Conservation (phyloP, 768 basidiomycete genomes). For the Boletus sensibilis region DNA sequence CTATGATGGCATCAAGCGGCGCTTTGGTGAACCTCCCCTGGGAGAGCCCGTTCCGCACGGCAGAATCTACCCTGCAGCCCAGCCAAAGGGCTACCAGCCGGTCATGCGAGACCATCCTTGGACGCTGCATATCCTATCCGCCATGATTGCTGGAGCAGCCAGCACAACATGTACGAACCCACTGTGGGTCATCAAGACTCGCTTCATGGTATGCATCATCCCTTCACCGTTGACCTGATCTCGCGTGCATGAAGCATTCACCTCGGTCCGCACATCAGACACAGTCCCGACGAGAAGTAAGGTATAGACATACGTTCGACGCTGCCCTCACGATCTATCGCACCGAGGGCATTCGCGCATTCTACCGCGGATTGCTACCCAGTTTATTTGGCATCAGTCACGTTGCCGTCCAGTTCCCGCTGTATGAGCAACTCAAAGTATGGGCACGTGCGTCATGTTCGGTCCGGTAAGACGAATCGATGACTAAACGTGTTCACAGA, state of each 20-base stretch:
- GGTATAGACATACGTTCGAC: constrained; percentile 88
- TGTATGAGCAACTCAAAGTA: constrained; percentile 90
- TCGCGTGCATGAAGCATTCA: constrained; percentile 8
- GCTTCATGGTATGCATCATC: constrained; percentile 82
- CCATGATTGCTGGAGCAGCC: constrained; percentile 92
- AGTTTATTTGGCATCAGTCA: constrained; percentile 90
- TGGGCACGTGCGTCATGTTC: constrained; percentile 67
- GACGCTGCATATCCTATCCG: constrained; percentile 88
- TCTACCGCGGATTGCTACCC: constrained; percentile 94
- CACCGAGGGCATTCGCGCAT: constrained; percentile 81
- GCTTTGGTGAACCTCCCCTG: constrained; percentile 67
- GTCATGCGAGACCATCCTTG: constrained; percentile 78
- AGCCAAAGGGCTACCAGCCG: constrained; percentile 84
- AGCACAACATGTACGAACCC: constrained; percentile 96
- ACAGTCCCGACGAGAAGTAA: constrained; percentile 71
- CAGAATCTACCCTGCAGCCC: constrained; percentile 75
- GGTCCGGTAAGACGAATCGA: constrained; percentile 1
- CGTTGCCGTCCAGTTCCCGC: constrained; percentile 95
- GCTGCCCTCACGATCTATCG: constrained; percentile 89
- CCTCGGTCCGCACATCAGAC: constrained; percentile 51
- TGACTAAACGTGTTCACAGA: constrained; percentile 19
- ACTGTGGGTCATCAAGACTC: constrained; percentile 97
- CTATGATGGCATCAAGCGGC: constrained; percentile 91
- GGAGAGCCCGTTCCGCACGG: constrained; percentile 38
- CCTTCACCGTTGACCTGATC: neutral